Evolutionary conservation across 2,329 filamentous ascomycete species (phyloP).

Genomic region (Fusarium cyanostomum): DNA sequence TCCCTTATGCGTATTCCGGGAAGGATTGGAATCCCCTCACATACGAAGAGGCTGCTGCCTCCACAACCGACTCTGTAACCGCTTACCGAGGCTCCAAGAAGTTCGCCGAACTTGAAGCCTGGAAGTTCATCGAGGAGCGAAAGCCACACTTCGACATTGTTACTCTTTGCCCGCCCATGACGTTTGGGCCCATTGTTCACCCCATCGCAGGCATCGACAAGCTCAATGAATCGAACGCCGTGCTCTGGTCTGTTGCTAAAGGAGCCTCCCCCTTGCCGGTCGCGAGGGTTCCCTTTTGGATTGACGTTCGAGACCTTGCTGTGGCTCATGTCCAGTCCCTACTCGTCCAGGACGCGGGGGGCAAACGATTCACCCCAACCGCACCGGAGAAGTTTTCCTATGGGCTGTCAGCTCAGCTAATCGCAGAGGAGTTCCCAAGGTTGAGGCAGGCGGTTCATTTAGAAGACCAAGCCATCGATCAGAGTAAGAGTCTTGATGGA

Average conservation of each 20-base stretch:
- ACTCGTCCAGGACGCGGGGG: slow-evolving; percentile 47
- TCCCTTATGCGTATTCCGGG: slow-evolving; percentile 62
- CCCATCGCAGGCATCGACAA: slow-evolving; percentile 47
- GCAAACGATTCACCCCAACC: slow-evolving; percentile 53
- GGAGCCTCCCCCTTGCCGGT: slow-evolving; percentile 48
- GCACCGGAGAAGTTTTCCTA: slow-evolving; percentile 58
- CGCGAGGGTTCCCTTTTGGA: slow-evolving; percentile 54
- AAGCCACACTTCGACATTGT: slow-evolving; percentile 55
- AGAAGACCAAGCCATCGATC: slow-evolving; percentile 49
- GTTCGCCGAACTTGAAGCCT: slow-evolving; percentile 48
- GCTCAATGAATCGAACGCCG: slow-evolving; percentile 55
- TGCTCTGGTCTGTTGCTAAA: slow-evolving; percentile 52
- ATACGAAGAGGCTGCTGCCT: slow-evolving; percentile 56
- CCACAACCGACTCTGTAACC: slow-evolving; percentile 51
- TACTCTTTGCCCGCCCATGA: slow-evolving; percentile 56
- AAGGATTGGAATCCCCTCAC: slow-evolving; percentile 68
- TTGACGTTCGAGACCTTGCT: slow-evolving; percentile 59
- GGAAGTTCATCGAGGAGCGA: slow-evolving; percentile 48
- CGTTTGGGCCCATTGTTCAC: slow-evolving; percentile 56
- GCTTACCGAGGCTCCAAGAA: slow-evolving; percentile 50
- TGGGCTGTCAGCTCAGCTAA: slow-evolving; percentile 54
- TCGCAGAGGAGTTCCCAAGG: slow-evolving; percentile 52
- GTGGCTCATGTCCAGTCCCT: slow-evolving; percentile 55
- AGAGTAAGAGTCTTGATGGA: slow-evolving; percentile 55
- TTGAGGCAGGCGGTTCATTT: slow-evolving; percentile 43